Evolutionary conservation across 2,329 filamentous ascomycete species (phyloP).

Genomic region (Cladosporium sp.): DNA sequence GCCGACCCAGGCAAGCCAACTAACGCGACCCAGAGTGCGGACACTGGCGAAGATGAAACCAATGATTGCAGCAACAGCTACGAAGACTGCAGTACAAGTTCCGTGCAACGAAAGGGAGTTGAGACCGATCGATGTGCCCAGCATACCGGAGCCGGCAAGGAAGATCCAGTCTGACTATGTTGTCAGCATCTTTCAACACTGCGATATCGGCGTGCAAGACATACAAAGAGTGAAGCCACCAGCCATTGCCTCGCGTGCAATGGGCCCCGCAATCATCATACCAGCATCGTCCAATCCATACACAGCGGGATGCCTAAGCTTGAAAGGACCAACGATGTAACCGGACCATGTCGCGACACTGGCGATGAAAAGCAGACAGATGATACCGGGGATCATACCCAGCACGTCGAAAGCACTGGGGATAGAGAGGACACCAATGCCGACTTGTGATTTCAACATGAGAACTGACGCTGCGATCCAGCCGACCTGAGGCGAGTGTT

Average conservation of each 20-base stretch:
- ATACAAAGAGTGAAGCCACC: conserved; percentile 35
- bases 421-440: conserved; percentile 42
- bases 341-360: conserved; percentile 44
- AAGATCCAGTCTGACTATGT: conserved; percentile 14
- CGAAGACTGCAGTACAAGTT: conserved; percentile 53
- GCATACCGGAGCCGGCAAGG: conserved; percentile 45
- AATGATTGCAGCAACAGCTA: conserved; percentile 21
- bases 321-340: conserved; percentile 48
- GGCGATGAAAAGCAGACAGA: conserved; percentile 36
- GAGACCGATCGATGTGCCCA: conserved; percentile 53
- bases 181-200: not conserved
- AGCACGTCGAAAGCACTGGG: conserved; percentile 40
- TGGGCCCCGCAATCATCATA: conserved; percentile 47
- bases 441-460: conserved; percentile 43
- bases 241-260: conserved; percentile 47
- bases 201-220: conserved; percentile 13
- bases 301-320: conserved; percentile 49
- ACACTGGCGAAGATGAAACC: conserved; percentile 17
- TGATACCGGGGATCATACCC: conserved; percentile 43
- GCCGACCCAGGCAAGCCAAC: conserved; percentile 57
- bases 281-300: conserved; percentile 55
- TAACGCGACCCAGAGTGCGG: conserved; percentile 25
- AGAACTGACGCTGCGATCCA: conserved; percentile 40
- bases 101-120: conserved; percentile 56
- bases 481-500: conserved; percentile 29